phyloP scores from a whole-genome alignment of 2,329 filamentous ascomycete species.

The Cladosporium sp. region DNA sequence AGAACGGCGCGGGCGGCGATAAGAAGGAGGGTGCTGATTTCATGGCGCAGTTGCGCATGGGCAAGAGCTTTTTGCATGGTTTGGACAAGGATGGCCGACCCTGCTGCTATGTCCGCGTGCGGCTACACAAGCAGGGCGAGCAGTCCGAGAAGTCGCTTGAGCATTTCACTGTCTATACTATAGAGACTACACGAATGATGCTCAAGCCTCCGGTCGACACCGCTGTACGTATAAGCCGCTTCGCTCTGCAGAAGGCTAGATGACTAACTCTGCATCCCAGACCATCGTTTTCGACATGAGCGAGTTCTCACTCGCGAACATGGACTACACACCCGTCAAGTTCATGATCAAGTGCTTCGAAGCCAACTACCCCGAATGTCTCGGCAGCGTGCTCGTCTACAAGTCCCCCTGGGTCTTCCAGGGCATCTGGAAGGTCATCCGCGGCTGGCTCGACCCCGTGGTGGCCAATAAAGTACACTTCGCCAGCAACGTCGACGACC shows the following conservation, averaged over 20 bases:
- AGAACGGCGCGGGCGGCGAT: slow-evolving; percentile 54
- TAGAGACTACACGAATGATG: slow-evolving; percentile 86
- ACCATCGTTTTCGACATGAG: slow-evolving; percentile 96
- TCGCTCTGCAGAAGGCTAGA: not conserved
- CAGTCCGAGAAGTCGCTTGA: slow-evolving; percentile 78
- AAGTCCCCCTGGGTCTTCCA: slow-evolving; percentile 97
- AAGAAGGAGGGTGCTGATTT: slow-evolving; percentile 74
- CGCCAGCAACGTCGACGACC: slow-evolving; percentile 71
- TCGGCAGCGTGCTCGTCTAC: slow-evolving; percentile 86
- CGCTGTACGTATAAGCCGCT: slow-evolving; percentile 55
- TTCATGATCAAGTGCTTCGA: slow-evolving; percentile 99
- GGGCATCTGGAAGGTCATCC: slow-evolving; percentile 94
- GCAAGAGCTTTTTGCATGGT: slow-evolving; percentile 90
- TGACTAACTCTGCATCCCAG: slow-evolving; percentile 38
- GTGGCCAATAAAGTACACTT: slow-evolving; percentile 93
- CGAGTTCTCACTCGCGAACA: slow-evolving; percentile 86
- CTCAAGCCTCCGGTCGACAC: slow-evolving; percentile 78
- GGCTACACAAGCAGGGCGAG: slow-evolving; percentile 74
- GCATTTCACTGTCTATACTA: slow-evolving; percentile 84
- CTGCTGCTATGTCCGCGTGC: slow-evolving; percentile 77
- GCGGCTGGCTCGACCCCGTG: slow-evolving; percentile 93
- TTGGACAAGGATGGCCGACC: slow-evolving; percentile 77
- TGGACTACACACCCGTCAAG: slow-evolving; percentile 96
- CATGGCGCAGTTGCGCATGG: slow-evolving; percentile 73
- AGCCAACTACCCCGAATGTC: slow-evolving; percentile 91